Percentiles rank a stretch among this genome's conserved stretches.
Conservation (phyloP, 768 basidiomycete species). For the Amanita thiersii region DNA sequence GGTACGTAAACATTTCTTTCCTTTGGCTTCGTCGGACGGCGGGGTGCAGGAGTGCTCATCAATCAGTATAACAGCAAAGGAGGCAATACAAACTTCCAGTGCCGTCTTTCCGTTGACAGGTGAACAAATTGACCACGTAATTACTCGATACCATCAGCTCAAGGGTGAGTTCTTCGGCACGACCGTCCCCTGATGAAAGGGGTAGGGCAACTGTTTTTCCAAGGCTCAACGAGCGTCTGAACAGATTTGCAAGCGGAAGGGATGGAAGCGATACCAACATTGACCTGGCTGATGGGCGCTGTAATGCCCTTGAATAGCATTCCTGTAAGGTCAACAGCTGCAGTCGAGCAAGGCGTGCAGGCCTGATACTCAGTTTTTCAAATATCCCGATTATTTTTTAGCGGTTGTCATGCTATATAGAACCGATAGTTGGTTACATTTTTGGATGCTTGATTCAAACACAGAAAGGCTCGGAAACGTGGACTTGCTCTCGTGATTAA, state of each 20-base stretch:
- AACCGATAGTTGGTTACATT: no score
- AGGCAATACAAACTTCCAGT: constrained; percentile 20
- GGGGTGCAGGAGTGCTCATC: no score
- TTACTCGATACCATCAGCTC: constrained; percentile 25
- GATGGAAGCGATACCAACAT: constrained; percentile 19
- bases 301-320: constrained; percentile 35
- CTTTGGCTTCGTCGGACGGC: no score
- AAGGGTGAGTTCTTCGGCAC: constrained; percentile 20
- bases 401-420: no score
- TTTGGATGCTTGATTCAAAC: no score
- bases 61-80: no score
- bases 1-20: no score
- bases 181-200: not conserved
- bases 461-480: no score
- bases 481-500: no score
- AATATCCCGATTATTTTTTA: not conserved
- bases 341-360: no score
- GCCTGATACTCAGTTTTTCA: not conserved
- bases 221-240: constrained; percentile 2
- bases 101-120: constrained; percentile 29
- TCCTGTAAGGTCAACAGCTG: constrained; percentile 8
- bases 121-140: constrained; percentile 29
- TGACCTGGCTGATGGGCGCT: constrained; percentile 35
- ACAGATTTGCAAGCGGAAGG: constrained; percentile 23
- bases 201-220: not conserved